Base-by-base conservation (phyloP, 768 basidiomycete species). In the Tylopilus intermedius region DNA sequence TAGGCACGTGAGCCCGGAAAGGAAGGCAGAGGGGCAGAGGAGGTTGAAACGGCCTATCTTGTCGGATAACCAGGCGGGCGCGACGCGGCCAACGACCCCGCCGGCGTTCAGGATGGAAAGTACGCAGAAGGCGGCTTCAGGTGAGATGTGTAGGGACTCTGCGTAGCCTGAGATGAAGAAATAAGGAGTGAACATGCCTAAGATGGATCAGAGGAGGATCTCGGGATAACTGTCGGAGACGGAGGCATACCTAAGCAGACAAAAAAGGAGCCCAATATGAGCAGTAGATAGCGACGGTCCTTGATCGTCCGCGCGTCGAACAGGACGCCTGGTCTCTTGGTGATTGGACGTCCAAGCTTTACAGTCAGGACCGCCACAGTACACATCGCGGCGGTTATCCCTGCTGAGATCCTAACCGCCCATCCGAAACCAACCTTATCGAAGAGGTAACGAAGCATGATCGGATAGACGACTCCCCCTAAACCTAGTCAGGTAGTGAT, bases 391-490 rank as follows among this genome's bases (percentile, higher is more conserved):
- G 72, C 74, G 46, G 79, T 75, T 39, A 80, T 54, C 14, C 85
- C 67, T 0, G 79, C 81, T 2, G 77, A 79, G 33, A 80, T 76
- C 46, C 84, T 79, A 32, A 84, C 76, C 0, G 78, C 74, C 83
- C 83, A 85, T 8, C 73, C 77, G 62, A 85, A 87, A 1, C 82
- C 84, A 30, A 84, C 65, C 27, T 58, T 54, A 41, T 67, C 58
- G 60, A 86, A 84, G 26, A 86, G 77, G 32, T 68, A 69, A 58
- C 79, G 79, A 21, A 87, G 73, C 69, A 84, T 70, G 45, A 88
- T 78, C 0, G 86, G 83, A 57, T 80, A 87, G n/a, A 84, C 68
- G 3, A 86, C 82, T 9, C 86, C 86, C 22, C 88, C 88, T 79
- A 61, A 46, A 30, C 22, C 22, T 3, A 51, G 32, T 52, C 59